phyloP scores from a whole-genome alignment of 352 stramenopile species.

The Phytopythium cucurbitacearum region DNA sequence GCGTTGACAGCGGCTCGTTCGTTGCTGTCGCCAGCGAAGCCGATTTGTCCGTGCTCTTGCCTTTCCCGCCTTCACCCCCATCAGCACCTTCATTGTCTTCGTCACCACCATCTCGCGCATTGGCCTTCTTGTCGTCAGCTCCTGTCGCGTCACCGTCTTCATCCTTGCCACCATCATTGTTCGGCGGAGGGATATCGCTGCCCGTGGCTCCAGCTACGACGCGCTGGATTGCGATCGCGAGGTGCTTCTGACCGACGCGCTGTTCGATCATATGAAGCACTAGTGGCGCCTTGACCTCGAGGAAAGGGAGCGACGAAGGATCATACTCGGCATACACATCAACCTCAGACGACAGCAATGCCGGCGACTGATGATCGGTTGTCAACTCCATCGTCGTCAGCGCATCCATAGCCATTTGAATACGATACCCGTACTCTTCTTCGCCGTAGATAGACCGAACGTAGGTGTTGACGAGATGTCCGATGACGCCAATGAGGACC shows the following conservation, averaged over 20 bases:
- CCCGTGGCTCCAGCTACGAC: slow-evolving; percentile 47
- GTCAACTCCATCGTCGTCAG: slow-evolving; percentile 83
- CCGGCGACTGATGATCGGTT: slow-evolving; percentile 52
- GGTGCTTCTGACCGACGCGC: slow-evolving; percentile 64
- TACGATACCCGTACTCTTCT: slow-evolving; percentile 83
- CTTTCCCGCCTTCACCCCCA: slow-evolving; percentile 15
- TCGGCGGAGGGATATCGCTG: slow-evolving; percentile 10
- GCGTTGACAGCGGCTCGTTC: slow-evolving; percentile 61
- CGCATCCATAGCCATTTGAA: slow-evolving; percentile 82
- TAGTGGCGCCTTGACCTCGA: slow-evolving; percentile 77
- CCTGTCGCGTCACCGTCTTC: slow-evolving; percentile 22
- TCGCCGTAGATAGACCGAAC: slow-evolving; percentile 75
- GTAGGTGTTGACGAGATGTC: slow-evolving; percentile 80
- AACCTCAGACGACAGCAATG: slow-evolving; percentile 68
- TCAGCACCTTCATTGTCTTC: slow-evolving; percentile 32
- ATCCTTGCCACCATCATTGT: slow-evolving; percentile 15
- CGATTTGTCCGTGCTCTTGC: slow-evolving; percentile 4
- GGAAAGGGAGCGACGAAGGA: slow-evolving; percentile 58
- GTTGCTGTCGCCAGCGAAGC: slow-evolving; percentile 6
- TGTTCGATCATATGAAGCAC: slow-evolving; percentile 89
- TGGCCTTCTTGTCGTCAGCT: slow-evolving; percentile 14
- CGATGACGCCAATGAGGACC: slow-evolving; percentile 78
- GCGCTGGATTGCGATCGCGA: slow-evolving; percentile 76
- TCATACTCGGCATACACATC: slow-evolving; percentile 85
- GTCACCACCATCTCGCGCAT: slow-evolving; percentile 22